Conservation (phyloP, 257 asterid genomes). For the Solanum lignicaule region DNA sequence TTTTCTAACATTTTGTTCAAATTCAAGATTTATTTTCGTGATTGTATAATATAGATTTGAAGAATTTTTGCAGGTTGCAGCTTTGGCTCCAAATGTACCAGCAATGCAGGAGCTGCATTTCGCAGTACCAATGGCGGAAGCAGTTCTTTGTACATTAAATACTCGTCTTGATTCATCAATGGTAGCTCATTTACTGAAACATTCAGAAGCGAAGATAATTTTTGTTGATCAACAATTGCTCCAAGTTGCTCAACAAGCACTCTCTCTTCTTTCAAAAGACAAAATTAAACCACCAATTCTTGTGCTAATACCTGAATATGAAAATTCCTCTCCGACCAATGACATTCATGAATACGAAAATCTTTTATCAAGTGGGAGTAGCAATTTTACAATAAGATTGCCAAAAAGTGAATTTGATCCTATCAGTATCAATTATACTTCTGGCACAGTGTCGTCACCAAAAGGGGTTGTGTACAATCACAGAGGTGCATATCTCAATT, state of each 20-base stretch:
- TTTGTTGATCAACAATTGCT: constrained; percentile 15
- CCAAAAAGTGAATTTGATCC: constrained; percentile 24
- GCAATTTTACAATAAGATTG: constrained; percentile 5
- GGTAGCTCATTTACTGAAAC: neutral
- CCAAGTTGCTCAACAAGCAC: constrained; percentile 1
- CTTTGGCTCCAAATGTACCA: neutral
- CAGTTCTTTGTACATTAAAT: constrained; percentile 18
- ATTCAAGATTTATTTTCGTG: neutral
- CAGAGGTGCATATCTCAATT: neutral
- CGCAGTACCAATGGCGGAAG: constrained; percentile 16
- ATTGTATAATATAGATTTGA: neutral
- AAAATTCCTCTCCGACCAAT: neutral
- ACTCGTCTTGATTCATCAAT: constrained; percentile 15
- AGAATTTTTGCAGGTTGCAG: neutral
- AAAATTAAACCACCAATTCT: constrained; percentile 7
- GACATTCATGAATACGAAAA: neutral
- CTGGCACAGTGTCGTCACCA: constrained; percentile 17
- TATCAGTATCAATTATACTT: constrained; percentile 22
- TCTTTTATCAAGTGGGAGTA: constrained; percentile 10
- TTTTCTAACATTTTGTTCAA: neutral
- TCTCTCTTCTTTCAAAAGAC: neutral
- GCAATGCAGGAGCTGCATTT: neutral
- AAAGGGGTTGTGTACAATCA: constrained; percentile 11
- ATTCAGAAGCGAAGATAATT: neutral
- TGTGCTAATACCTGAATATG: constrained; percentile 10